Base-by-base conservation (phyloP, 2,329 filamentous ascomycete genomes). In the Trichoderma cornu-damae region DNA sequence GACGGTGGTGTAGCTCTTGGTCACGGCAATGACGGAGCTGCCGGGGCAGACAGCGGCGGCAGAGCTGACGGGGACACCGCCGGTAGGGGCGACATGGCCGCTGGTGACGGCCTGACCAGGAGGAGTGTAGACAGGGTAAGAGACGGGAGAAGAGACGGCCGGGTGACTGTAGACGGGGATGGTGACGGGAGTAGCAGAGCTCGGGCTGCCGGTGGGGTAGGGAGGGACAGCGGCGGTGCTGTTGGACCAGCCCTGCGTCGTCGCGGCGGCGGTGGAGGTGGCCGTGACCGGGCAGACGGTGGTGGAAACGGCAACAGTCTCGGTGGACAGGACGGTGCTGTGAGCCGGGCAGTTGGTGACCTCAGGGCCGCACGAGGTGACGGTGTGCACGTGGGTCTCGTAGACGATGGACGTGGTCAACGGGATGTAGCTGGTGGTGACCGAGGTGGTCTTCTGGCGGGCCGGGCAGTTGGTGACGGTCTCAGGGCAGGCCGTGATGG, bases 391-490 rank as follows among this genome's bases (percentile, higher is more conserved):
- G 65, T 77, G 76, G 69, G 81, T 84, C 65, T 74, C 69, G 77
- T 79, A 83, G 75, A 84, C 73, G 69, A 81, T 79, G 58, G 72
- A 74, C 64, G 79, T 79, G 66, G 78, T 78, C 62, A 74, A 66
- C 58, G 77, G 68, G 52, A 73, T 63, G 58, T 73, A 63, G 64
- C 69, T 72, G 61, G 71, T 73, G 62, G 69, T 64, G 60, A 73
- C 68, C 54, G 64, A 63, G 65, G 72, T 76, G 59, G 70, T 67
- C 63, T 66, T 68, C 51, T 69, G 71, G 63, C 68, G 63, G 61
- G 72, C 75, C 57, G 79, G 79, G 79, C 84, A 87, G 82, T 86
- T 68, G 70, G 82, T 80, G 68, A 85, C 81, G 59, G 76, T 77
- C 54, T 79, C 75, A 59, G 73, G 77, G 77, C 83, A 86, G 60